Conservation (phyloP, 495 filamentous ascomycete species). For the Penicillium flavigenum region DNA sequence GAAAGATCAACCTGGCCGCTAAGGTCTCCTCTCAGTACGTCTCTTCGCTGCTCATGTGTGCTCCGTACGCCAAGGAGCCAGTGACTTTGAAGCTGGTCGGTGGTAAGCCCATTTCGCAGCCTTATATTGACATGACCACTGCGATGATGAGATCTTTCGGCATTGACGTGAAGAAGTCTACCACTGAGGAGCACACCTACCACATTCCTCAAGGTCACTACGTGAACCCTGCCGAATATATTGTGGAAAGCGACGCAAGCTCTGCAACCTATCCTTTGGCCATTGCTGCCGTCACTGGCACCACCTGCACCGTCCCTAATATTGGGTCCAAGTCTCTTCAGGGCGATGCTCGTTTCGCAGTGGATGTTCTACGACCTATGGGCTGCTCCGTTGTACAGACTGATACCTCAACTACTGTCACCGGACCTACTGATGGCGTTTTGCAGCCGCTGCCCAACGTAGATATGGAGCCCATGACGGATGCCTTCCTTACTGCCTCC, state of each 20-base stretch:
- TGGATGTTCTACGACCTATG: slow-evolving; percentile 90
- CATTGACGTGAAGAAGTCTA: slow-evolving; percentile 70
- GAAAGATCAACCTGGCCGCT: slow-evolving; percentile 85
- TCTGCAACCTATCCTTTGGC: slow-evolving; percentile 96
- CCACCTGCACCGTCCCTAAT: slow-evolving; percentile 92
- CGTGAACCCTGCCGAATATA: slow-evolving; percentile 80
- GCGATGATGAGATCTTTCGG: slow-evolving; percentile 97
- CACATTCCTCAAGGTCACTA: slow-evolving; percentile 88
- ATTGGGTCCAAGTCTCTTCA: slow-evolving; percentile 90
- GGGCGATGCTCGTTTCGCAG: slow-evolving; percentile 92
- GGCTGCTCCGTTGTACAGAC: slow-evolving; percentile 88
- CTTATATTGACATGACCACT: slow-evolving; percentile 98
- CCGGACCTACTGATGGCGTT: slow-evolving; percentile 71
- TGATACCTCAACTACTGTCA: slow-evolving; percentile 85
- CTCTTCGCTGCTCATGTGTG: slow-evolving; percentile 93
- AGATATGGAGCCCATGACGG: slow-evolving; percentile 99
- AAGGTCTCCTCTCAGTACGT: slow-evolving; percentile 98
- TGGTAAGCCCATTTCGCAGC: slow-evolving; percentile 93
- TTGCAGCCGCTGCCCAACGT: slow-evolving; percentile 72
- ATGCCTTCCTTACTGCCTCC: slow-evolving; percentile 94
- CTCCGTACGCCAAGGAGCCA: slow-evolving; percentile 90
- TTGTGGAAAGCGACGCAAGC: slow-evolving; percentile 95
- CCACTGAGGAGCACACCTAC: slow-evolving; percentile 82
- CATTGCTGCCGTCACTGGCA: slow-evolving; percentile 91
- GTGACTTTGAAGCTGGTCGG: slow-evolving; percentile 88